Evolutionary conservation across 805 yeast genomes (phyloP).

Genomic region (Yarrowia hollandica): DNA sequence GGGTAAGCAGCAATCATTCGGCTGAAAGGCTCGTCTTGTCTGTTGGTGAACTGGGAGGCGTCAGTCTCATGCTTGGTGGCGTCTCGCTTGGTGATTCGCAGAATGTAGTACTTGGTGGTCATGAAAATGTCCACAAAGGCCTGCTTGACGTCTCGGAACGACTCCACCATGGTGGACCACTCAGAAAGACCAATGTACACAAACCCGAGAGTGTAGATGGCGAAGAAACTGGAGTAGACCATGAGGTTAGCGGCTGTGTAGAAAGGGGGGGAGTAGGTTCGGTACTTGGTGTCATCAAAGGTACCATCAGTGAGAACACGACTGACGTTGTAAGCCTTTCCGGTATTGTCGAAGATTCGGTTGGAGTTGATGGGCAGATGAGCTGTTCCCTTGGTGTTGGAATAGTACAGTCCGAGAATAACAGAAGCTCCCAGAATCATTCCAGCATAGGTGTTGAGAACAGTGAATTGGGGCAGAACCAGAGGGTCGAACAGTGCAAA

Average conservation of each 20-base stretch:
- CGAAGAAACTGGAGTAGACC: constrained; percentile 57
- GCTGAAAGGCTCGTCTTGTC: constrained; percentile 32
- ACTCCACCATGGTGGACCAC: constrained; percentile 34
- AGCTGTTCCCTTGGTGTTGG: constrained; percentile 59
- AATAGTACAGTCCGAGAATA: constrained; percentile 53
- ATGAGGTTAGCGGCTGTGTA: constrained; percentile 51
- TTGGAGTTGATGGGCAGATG: constrained; percentile 62
- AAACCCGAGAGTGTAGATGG: constrained; percentile 57
- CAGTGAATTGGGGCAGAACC: constrained; percentile 48
- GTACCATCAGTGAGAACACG: constrained; percentile 41
- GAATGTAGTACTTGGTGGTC: background rate
- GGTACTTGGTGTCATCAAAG: constrained; percentile 51
- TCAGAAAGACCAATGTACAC: constrained; percentile 41
- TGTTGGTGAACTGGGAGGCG: constrained; percentile 25
- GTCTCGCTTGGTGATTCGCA: background rate
- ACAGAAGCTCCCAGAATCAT: constrained; percentile 50
- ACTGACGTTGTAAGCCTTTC: constrained; percentile 50
- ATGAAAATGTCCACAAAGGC: constrained; percentile 12
- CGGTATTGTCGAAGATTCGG: constrained; percentile 54
- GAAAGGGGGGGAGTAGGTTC: constrained; percentile 66
- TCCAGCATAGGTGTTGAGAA: constrained; percentile 43
- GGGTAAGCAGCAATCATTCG: constrained; percentile 44
- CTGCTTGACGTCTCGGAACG: constrained; percentile 30
- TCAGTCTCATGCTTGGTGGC: background rate
- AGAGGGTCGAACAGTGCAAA: constrained; percentile 41